A percentile compares a stretch with the other conserved stretches of the same genome.
These are phyloP conservation scores for Tetradesmus lagerheimii DNA, from an alignment of 139 green algal genomes.

Conservation along the genomic window DNA sequence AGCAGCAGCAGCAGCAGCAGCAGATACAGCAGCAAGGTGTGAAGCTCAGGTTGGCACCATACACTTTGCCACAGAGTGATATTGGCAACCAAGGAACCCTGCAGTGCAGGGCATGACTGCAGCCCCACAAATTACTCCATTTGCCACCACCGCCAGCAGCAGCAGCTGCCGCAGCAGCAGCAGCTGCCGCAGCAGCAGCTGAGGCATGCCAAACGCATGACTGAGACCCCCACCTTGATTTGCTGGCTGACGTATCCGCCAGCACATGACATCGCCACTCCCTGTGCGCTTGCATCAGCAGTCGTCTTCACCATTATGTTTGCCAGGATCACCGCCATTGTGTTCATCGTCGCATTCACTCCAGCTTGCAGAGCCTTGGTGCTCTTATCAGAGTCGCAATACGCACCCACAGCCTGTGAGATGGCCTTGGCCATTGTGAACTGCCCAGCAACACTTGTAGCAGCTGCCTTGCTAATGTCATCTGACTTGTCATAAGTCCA, in stretches of 20 bases:
- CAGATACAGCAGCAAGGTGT: too few species aligned
- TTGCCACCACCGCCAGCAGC: too few species aligned
- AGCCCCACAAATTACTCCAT: too few species aligned
- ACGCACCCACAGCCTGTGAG: constrained; percentile 6
- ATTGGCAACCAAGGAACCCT: too few species aligned
- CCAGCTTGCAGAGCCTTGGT: constrained; percentile 6
- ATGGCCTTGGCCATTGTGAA: constrained; percentile 46
- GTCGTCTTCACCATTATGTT: constrained; percentile 41
- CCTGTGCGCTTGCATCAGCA: background rate
- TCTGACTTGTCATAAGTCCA: constrained; percentile 40
- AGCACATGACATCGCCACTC: constrained; percentile 34
- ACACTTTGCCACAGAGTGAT: too few species aligned
- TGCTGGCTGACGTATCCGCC: constrained; percentile 42
- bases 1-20: background rate
- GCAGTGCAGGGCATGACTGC: too few species aligned
- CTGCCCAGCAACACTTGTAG: constrained; percentile 11
- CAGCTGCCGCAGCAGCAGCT: too few species aligned
- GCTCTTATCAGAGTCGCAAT: constrained; percentile 42
- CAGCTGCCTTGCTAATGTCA: constrained; percentile 29
- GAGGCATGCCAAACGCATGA: too few species aligned
- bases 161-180: background rate
- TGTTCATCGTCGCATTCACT: constrained; percentile 42
- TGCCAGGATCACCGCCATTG: constrained; percentile 44
- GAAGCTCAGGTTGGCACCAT: too few species aligned
- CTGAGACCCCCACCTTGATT: constrained; percentile 31